Evolutionary conservation across 108 stramenopile species (phyloP), one percentile per base, ranked within the genome.

Genomic region (Nitzschia sp.): DNA sequence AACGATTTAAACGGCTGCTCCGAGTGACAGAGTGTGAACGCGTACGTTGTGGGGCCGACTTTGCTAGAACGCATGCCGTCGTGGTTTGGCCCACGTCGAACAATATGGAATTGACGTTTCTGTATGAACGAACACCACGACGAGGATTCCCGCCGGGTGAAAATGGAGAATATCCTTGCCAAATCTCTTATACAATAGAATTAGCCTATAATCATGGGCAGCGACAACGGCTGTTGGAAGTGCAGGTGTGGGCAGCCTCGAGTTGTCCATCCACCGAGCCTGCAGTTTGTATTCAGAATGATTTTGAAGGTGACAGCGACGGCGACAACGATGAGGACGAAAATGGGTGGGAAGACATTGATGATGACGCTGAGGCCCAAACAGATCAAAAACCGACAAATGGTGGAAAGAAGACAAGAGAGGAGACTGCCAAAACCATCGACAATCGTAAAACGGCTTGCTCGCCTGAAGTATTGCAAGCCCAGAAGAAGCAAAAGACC

Each of bases 111-210:
- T 30, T 81, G 16, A 58, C 70, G 0, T 80, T 79, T 67, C 36
- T 46, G 36, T 83, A 84, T 45, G 69, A 76, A 62, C 56, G 74
- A 57, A 58, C 61, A 61, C 56, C 68, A 54, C 57, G 50, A 17
- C 26, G 50, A 46, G 61, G 55, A 32, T 71, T 34, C 3, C 73
- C 61, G 45, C 36, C 31, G 38, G 66, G 41, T 23, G 59, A 45
- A 22, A 64, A 69, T 19, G 47, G 36, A 33, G 78, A 67, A 53
- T 11, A 19, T 4, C 17, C 17, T 8, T 75, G 77, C 27, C 84
- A 83, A 30, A 58, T 92, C 45, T 63, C 74, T 21, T 92, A 92
- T 69, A 76, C 75, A 22, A 85, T 92, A 47, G 85, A 87, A 58
- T 57, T 80, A 36, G 74, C 86, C 8, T 35, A 76, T 19, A 80